Conservation (phyloP, 75 land plant species). For the Pinus albicaulis region DNA sequence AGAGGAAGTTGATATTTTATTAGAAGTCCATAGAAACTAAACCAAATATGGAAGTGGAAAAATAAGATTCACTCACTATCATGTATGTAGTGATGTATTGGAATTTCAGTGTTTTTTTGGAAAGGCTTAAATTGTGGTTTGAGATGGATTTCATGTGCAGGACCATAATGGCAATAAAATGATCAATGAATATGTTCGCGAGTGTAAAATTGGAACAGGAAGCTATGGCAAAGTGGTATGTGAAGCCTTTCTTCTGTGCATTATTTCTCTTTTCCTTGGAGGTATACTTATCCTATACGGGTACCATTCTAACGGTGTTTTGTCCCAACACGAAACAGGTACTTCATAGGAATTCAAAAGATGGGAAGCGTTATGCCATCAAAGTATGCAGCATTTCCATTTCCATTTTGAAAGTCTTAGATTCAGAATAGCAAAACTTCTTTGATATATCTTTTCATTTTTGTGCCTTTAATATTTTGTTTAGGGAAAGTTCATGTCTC, state of each 20-base stretch:
- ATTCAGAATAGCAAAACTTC: background rate
- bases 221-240: conserved; percentile 56
- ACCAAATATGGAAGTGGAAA: background rate
- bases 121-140: background rate
- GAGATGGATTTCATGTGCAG: conserved; percentile 16
- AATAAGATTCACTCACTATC: background rate
- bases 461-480: background rate
- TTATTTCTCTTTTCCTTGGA: background rate
- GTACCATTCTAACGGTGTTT: background rate
- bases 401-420: background rate
- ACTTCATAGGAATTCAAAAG: conserved; percentile 62
- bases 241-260: background rate
- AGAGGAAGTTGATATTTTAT: background rate
- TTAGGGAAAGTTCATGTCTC: background rate
- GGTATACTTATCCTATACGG: background rate
- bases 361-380: conserved; percentile 85
- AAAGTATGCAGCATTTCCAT: conserved; percentile 45
- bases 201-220: conserved; percentile 31
- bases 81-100: background rate
- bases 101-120: too few species aligned
- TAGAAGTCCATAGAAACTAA: background rate
- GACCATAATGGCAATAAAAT: conserved; percentile 42
- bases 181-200: conserved; percentile 51
- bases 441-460: background rate
- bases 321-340: conserved; percentile 45